Evolutionary conservation across 2,329 filamentous ascomycete species (phyloP), one percentile per base, ranked within the genome.

Genomic region (Diaporthe longicolla): DNA sequence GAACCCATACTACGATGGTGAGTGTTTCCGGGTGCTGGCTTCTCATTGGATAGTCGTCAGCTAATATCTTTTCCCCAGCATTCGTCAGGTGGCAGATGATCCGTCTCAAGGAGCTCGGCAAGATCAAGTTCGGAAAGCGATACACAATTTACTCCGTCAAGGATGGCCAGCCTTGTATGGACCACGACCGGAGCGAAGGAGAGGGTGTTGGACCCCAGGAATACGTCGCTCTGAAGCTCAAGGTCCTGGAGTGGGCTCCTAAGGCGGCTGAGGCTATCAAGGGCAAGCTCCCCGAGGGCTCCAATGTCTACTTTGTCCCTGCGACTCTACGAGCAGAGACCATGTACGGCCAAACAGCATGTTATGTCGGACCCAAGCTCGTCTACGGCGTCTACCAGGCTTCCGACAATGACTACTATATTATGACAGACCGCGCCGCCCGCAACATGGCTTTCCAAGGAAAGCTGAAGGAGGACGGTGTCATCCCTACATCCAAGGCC

Each of bases 1-100:
- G 48, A 99, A 99, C 84, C 95, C 95, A 6, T 98, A 97, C 86
- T 99, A 97, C 82, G 96, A 99, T 82, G 90, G 73, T 74, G 37
- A 74, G 73, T 48, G 21, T 21, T 19, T 3, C 17, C 21, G 26
- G 35, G 4, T 29, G 11, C 29, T 9, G 8, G 21, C 26, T 35
- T 4, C 15, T 32, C 5, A 10, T 8, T 26, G 11, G 4, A 8
- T 54, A 13, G 11, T 8, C 19, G 32, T 8, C n/a, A 19, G 61
- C 71, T 63, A 61, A 71, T 11, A 13, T 21, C n/a, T 15, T 48
- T 11, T n/a, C n/a, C 26, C 10, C 32, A 74, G 74, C 94, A 6
- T 99, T 99, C 80, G 93, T 98, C 54, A 88, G 94, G 80, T 99
- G 97, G 97, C 97, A 98, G 85, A 98, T 98, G 94, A 95, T 94